These are phyloP conservation scores for Hemisphaericaspora nanyangensis DNA, from an alignment of 805 yeast genomes.

Conservation along the genomic window DNA sequence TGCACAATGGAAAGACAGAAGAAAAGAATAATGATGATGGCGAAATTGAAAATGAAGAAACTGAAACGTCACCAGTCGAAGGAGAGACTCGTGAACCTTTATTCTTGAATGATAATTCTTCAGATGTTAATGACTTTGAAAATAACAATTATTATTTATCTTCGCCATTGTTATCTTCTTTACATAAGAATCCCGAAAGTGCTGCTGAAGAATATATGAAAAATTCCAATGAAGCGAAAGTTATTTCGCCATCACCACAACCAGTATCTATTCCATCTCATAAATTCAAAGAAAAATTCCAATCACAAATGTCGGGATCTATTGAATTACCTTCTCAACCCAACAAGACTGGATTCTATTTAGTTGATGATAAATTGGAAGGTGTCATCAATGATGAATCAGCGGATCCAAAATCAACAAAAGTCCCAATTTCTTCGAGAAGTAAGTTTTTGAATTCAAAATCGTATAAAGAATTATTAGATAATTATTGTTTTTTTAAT, in stretches of 20 bases:
- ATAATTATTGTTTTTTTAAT: conserved; percentile 55
- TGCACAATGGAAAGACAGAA: conserved; percentile 1
- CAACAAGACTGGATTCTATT: not conserved
- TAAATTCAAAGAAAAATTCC: conserved; percentile 5
- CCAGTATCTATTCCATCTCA: not conserved
- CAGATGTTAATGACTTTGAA: conserved; percentile 29
- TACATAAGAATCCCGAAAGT: conserved; percentile 6
- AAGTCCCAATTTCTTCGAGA: conserved; percentile 2
- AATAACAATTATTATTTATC: conserved; percentile 32
- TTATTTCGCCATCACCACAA: conserved; percentile 2
- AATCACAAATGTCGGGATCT: conserved; percentile 2
- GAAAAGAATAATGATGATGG: not conserved
- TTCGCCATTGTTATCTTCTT: conserved; percentile 32
- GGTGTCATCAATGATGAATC: not conserved
- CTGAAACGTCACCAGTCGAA: not conserved
- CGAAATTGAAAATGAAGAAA: not conserved
- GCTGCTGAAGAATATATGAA: conserved; percentile 6
- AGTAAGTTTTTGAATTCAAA: conserved; percentile 27
- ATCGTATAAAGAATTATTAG: conserved; percentile 53
- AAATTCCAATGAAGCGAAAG: conserved; percentile 3
- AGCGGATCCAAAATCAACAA: not conserved
- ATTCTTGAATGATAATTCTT: conserved; percentile 6
- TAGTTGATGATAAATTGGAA: conserved; percentile 1
- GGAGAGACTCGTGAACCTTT: conserved; percentile 2
- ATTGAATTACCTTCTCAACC: not conserved